Conservation (phyloP, 140 eudicot species). For the Senecio squalidus region DNA sequence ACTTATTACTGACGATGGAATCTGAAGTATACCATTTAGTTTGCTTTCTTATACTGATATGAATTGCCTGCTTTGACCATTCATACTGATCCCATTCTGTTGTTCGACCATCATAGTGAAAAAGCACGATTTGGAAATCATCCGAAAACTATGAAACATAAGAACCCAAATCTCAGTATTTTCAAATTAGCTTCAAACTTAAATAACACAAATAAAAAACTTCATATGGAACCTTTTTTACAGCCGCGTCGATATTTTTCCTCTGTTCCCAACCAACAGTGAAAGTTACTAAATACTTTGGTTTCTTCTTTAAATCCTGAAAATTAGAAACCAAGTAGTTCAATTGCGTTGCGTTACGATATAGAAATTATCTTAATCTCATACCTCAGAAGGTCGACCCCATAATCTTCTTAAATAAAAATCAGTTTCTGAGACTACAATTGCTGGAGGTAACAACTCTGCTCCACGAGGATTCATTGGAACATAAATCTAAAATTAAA, state of each 20-base stretch:
- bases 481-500: slow-evolving; percentile 46
- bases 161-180: slow-evolving; percentile 22
- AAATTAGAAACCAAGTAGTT: background rate
- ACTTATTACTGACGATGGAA: slow-evolving; percentile 7
- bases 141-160: slow-evolving; percentile 49
- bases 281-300: slow-evolving; percentile 60
- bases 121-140: slow-evolving; percentile 61
- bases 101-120: slow-evolving; percentile 71
- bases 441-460: slow-evolving; percentile 74
- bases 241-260: slow-evolving; percentile 51
- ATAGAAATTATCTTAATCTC: slow-evolving; percentile 8
- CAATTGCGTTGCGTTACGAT: background rate
- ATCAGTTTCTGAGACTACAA: slow-evolving; percentile 68
- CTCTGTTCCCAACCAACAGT: slow-evolving; percentile 71
- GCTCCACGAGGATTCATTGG: slow-evolving; percentile 81
- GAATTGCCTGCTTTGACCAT: slow-evolving; percentile 66
- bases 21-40: slow-evolving; percentile 56
- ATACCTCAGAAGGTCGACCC: slow-evolving; percentile 78
- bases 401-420: slow-evolving; percentile 66
- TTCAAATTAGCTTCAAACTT: background rate
- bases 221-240: slow-evolving; percentile 41
- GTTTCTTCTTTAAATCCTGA: slow-evolving; percentile 55
- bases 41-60: slow-evolving; percentile 55
- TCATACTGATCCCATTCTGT: slow-evolving; percentile 70
- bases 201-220: background rate